phyloP scores from a whole-genome alignment of 371 early-diverging fungal genomes.

The Actinomucor elegans region DNA sequence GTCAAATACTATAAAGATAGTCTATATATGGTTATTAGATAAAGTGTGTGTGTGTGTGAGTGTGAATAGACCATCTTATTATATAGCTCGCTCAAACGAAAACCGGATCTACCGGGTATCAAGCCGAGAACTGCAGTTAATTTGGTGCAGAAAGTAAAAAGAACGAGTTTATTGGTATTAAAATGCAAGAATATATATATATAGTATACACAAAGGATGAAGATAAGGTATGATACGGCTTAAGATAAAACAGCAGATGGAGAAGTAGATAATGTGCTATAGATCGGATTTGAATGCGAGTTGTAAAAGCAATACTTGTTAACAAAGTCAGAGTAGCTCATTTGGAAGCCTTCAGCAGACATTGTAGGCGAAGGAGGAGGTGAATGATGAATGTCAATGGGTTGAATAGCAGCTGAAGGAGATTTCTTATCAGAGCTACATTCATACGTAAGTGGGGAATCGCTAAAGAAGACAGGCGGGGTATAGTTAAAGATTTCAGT shows the following conservation, averaged over 20 bases:
- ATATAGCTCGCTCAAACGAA: no score
- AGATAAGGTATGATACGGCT: slow-evolving; percentile 1
- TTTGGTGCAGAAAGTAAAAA: background rate
- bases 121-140: background rate
- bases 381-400: background rate
- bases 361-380: slow-evolving; percentile 3
- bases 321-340: slow-evolving; percentile 52
- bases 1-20: background rate
- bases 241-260: slow-evolving; percentile 30
- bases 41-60: no score
- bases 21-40: no score
- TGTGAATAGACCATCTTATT: no score
- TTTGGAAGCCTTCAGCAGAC: slow-evolving; percentile 20
- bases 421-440: background rate
- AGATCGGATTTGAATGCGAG: slow-evolving; percentile 26
- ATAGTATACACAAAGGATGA: background rate
- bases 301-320: slow-evolving; percentile 64
- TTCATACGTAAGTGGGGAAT: background rate
- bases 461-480: slow-evolving; percentile 15
- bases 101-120: background rate
- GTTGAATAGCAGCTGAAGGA: background rate
- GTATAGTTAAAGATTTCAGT: slow-evolving; percentile 14
- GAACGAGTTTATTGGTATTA: background rate
- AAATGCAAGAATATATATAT: slow-evolving; percentile 6
- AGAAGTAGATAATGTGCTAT: slow-evolving; percentile 36